phyloP scores from a whole-genome alignment of 768 basidiomycete species.

The Daedalea quercina region DNA sequence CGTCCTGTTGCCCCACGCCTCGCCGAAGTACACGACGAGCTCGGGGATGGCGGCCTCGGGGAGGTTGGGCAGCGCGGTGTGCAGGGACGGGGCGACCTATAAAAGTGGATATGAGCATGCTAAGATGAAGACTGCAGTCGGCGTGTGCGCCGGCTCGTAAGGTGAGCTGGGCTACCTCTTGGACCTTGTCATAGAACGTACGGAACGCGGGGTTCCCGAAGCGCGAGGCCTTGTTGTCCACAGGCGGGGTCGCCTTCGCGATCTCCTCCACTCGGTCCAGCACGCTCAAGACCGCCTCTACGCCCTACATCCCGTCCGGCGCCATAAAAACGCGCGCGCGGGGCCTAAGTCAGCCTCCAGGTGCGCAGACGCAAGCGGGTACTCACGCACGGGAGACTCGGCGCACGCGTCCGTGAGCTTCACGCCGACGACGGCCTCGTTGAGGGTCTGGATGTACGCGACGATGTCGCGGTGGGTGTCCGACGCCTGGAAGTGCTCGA shows the following conservation, averaged over 20 bases:
- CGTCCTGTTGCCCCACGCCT: slow-evolving; percentile 87
- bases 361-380: background rate
- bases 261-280: slow-evolving; percentile 62
- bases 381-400: slow-evolving; percentile 50
- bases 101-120: background rate
- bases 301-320: slow-evolving; percentile 40
- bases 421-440: slow-evolving; percentile 65
- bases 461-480: slow-evolving; percentile 62
- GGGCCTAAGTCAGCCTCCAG: slow-evolving; percentile 1
- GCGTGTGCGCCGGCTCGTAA: no score
- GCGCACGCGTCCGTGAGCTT: slow-evolving; percentile 65
- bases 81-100: slow-evolving; percentile 38
- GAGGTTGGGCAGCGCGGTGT: slow-evolving; percentile 50
- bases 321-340: no score
- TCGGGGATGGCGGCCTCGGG: slow-evolving; percentile 57
- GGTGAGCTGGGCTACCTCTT: slow-evolving; percentile 47
- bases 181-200: slow-evolving; percentile 80
- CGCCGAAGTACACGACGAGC: slow-evolving; percentile 72
- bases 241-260: slow-evolving; percentile 69
- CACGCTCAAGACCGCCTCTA: slow-evolving; percentile 52
- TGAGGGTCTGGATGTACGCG: slow-evolving; percentile 66
- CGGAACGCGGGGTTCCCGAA: slow-evolving; percentile 98
- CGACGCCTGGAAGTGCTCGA: slow-evolving; percentile 76
- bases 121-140: no score
- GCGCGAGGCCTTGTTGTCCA: slow-evolving; percentile 84